Base-by-base conservation (phyloP, 768 basidiomycete genomes). In the Leccinum boreale region DNA sequence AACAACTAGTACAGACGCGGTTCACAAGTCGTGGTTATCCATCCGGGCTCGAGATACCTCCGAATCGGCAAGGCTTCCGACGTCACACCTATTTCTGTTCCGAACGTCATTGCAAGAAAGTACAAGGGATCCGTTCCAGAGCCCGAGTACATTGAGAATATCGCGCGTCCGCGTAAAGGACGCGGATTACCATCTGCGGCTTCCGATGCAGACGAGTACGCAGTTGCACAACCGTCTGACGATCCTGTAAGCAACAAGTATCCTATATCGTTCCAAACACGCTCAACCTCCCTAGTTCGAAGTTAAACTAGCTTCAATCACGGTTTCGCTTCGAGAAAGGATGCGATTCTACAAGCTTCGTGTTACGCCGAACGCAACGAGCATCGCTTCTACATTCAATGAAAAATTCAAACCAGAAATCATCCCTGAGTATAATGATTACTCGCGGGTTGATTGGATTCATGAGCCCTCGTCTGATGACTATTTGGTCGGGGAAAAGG, bases 291-390 rank as follows among this genome's bases (percentile, higher is more conserved):
- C 52, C 10, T 53, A 92, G 90, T 89, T 93, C 58, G 85, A 90
- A 58, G 79, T 81, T 23, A 93, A 93, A 67, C 80, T 96, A 26
- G 79, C 85, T 3, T 83, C 84, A 4, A 85, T 92, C 19, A 81
- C 81, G 1, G 73, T 83, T 42, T 90, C 90, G 3, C 78, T 93
- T 44, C 84, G 89, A 24, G 90, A 92, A 54, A 78, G 90, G 53
- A 92, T 92, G 90, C 81, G 85, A 29, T 92, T 92, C 69, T 92
- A 92, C 73, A 92, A 92, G 70, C 77, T 92, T 56, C 82, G 81
- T 53, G 87, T 86, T 55, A 92, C 85, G 23, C 87, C 78, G 21
- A 88, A 85, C 69, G 88, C 84, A 44, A 82, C 83, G 6, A 78
- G 76, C 50, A 86, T 90, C 46, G 90, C 89, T 1, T 82, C 86